Conservation (phyloP, 2,329 filamentous ascomycete genomes). For the Westerdykella aurantiaca region DNA sequence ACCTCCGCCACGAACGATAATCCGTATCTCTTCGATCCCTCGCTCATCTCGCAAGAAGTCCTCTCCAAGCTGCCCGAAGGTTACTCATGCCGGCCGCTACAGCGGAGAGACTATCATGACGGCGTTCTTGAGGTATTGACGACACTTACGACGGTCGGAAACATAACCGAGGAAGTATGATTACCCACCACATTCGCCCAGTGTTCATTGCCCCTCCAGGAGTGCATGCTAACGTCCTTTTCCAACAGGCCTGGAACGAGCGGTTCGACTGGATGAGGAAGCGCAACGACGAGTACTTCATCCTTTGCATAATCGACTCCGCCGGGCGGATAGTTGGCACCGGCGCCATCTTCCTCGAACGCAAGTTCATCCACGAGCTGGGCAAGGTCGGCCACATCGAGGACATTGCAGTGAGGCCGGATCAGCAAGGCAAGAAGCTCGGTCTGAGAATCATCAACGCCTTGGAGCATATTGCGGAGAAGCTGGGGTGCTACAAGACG, state of each 20-base stretch:
- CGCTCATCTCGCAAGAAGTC: conserved; percentile 73
- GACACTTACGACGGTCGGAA: conserved; percentile 87
- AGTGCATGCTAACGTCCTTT: not conserved
- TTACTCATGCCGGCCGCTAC: conserved; percentile 77
- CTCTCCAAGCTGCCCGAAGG: conserved; percentile 66
- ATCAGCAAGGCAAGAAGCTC: conserved; percentile 96
- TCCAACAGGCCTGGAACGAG: conserved; percentile 54
- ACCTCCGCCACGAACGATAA: conserved; percentile 20
- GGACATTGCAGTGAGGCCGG: conserved; percentile 90
- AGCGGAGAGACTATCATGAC: conserved; percentile 67
- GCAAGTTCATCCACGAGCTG: conserved; percentile 83
- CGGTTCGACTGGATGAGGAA: conserved; percentile 76
- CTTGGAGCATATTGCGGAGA: conserved; percentile 78
- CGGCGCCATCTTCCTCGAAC: conserved; percentile 83
- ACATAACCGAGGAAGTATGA: conserved; percentile 61
- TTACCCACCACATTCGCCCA: not conserved
- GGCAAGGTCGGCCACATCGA: conserved; percentile 92
- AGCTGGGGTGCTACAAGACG: conserved; percentile 92
- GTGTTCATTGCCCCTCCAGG: not conserved
- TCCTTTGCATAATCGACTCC: conserved; percentile 77
- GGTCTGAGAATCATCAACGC: conserved; percentile 90
- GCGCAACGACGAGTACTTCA: conserved; percentile 73
- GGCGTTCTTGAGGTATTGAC: conserved; percentile 89
- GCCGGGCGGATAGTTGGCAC: conserved; percentile 74
- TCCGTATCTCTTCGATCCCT: conserved; percentile 65